These are phyloP conservation scores for Cupressus sempervirens DNA, from an alignment of 75 land plant genomes.

Conservation along the genomic window DNA sequence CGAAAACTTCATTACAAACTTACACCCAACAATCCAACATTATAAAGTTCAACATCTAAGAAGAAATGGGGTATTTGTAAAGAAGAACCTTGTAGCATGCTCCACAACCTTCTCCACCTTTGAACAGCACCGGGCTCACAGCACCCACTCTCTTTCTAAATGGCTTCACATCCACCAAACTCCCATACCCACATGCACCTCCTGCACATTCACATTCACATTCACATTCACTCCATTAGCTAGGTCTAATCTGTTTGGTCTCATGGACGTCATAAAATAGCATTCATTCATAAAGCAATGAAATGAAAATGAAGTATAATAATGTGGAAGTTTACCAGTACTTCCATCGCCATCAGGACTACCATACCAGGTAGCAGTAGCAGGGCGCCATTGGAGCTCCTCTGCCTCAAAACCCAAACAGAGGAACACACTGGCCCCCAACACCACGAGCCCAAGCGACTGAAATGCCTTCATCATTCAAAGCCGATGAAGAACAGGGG, in stretches of 20 bases:
- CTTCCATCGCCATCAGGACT: constrained; percentile 81
- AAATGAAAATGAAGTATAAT: too few relatives aligned
- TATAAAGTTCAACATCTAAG: too few relatives aligned
- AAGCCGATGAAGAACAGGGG: too few relatives aligned
- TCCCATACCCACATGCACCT: constrained; percentile 91
- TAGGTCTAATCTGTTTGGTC: too few relatives aligned
- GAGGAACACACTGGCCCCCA: too few relatives aligned
- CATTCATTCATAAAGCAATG: too few relatives aligned
- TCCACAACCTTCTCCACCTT: constrained; percentile 75
- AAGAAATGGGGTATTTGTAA: too few relatives aligned
- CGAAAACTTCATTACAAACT: too few relatives aligned
- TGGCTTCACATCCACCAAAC: constrained; percentile 63
- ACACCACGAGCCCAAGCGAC: too few relatives aligned
- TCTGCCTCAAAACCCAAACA: not conserved
- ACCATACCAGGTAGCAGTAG: constrained; percentile 94
- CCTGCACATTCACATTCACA: constrained; percentile 40
- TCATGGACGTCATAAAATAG: too few relatives aligned
- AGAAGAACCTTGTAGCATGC: constrained; percentile 28
- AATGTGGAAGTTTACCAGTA: constrained; percentile 45
- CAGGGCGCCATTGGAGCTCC: constrained; percentile 50
- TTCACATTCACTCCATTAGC: not conserved
- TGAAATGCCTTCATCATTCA: too few relatives aligned
- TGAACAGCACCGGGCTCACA: constrained; percentile 77
- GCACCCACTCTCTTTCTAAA: constrained; percentile 63
- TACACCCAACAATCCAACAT: too few relatives aligned